Percentiles rank a stretch among this genome's conserved stretches.
These are phyloP conservation scores for Lepiota venenata DNA, from an alignment of 768 basidiomycete genomes.

Conservation along the genomic window DNA sequence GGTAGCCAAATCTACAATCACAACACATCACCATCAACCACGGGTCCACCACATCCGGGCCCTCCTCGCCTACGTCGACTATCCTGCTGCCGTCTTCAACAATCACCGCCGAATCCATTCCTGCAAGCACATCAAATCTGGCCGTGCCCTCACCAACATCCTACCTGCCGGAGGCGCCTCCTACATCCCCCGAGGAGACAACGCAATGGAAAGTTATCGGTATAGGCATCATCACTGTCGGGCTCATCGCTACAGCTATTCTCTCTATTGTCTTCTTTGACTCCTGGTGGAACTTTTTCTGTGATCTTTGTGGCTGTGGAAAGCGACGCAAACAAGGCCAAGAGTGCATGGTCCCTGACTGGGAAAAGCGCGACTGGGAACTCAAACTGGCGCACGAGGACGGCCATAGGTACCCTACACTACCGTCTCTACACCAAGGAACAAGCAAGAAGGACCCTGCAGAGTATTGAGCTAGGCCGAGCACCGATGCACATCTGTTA, in stretches of 20 bases:
- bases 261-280: constrained; percentile 68
- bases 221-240: constrained; percentile 61
- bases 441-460: neutral
- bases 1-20: neutral
- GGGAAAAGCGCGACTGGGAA: constrained; percentile 60
- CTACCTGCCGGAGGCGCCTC: constrained; percentile 15
- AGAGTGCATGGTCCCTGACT: constrained; percentile 64
- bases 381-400: constrained; percentile 43
- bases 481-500: neutral
- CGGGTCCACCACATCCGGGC: neutral
- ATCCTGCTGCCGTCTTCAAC: neutral
- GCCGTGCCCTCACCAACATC: neutral
- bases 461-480: neutral
- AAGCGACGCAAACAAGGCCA: constrained; percentile 25
- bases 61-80: neutral
- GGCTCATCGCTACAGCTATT: constrained; percentile 50
- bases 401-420: constrained; percentile 45
- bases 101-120: too few species aligned
- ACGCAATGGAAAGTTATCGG: constrained; percentile 70
- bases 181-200: constrained; percentile 38
- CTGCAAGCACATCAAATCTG: neutral
- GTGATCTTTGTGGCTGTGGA: constrained; percentile 38
- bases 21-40: neutral
- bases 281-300: constrained; percentile 61
- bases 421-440: constrained; percentile 31